These are phyloP conservation scores for Corchorus capsularis DNA, from an alignment of 345 rosid species.

Conservation along the genomic window DNA sequence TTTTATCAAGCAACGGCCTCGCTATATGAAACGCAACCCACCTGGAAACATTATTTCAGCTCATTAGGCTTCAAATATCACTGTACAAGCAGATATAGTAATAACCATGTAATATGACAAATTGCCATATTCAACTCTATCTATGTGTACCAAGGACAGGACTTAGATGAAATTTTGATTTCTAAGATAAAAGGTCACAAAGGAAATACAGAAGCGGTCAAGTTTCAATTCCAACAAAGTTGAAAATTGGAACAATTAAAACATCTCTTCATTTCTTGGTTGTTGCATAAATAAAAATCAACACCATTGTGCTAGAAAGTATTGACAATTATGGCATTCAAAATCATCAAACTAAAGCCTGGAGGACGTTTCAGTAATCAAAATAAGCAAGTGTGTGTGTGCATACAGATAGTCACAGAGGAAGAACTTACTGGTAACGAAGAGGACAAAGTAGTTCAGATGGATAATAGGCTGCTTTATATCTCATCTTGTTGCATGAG, in stretches of 20 bases:
- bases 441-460: constrained; percentile 97
- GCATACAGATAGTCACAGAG: constrained; percentile 11
- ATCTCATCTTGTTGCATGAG: constrained; percentile 97
- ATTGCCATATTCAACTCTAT: not conserved
- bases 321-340: constrained; percentile 1
- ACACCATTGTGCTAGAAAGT: not conserved
- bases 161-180: not conserved
- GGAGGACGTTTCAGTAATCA: not conserved
- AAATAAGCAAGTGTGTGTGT: not conserved
- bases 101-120: not conserved
- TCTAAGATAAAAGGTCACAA: not conserved
- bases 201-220: not conserved
- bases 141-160: not conserved
- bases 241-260: not conserved
- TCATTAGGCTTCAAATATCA: constrained; percentile 20
- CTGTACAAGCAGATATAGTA: not conserved
- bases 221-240: not conserved
- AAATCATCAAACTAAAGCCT: not conserved
- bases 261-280: not conserved
- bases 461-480: constrained; percentile 91
- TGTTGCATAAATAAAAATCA: not conserved
- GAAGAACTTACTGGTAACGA: constrained; percentile 72
- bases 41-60: constrained; percentile 51
- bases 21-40: constrained; percentile 79
- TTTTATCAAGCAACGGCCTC: constrained; percentile 73